phyloP scores from a whole-genome alignment of 2,329 filamentous ascomycete genomes.

The Clarireedia paspali region DNA sequence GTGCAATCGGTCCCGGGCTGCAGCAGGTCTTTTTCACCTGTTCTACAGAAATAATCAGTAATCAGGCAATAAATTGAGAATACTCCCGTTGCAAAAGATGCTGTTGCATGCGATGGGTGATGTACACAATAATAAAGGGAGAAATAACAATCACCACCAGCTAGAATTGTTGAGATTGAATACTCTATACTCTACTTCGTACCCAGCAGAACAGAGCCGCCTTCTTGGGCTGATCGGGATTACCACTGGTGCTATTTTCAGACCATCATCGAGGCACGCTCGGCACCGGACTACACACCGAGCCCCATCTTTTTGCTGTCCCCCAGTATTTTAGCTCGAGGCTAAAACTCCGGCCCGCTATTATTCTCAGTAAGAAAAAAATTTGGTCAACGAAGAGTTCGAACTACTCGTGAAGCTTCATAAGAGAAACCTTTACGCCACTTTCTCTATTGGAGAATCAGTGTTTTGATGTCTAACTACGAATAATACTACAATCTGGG shows the following conservation, averaged over 20 bases:
- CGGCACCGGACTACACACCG: neutral
- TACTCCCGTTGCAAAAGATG: too few relatives aligned
- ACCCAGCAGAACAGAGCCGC: too few relatives aligned
- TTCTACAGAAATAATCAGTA: too few relatives aligned
- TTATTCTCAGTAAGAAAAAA: neutral
- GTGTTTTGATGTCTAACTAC: neutral
- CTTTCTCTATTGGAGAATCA: neutral
- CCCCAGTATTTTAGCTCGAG: conserved; percentile 2
- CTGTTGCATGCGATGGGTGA: too few relatives aligned
- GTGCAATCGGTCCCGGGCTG: too few relatives aligned
- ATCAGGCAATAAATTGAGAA: too few relatives aligned
- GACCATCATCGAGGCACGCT: neutral
- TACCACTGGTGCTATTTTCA: neutral
- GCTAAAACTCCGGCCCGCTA: conserved; percentile 3
- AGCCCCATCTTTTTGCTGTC: neutral
- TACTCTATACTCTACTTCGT: too few relatives aligned
- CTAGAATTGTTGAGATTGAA: too few relatives aligned
- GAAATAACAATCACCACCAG: too few relatives aligned
- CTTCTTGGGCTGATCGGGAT: too few relatives aligned
- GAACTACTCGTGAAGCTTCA: neutral
- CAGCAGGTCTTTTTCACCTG: too few relatives aligned
- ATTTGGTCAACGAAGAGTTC: neutral
- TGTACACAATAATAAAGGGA: too few relatives aligned
- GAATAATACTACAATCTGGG: neutral
- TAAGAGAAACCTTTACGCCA: neutral